A percentile compares a stretch with the other conserved stretches of the same genome.
Evolutionary conservation across 441 rosid genomes (phyloP).

Genomic region (Erodium chrysanthum): DNA sequence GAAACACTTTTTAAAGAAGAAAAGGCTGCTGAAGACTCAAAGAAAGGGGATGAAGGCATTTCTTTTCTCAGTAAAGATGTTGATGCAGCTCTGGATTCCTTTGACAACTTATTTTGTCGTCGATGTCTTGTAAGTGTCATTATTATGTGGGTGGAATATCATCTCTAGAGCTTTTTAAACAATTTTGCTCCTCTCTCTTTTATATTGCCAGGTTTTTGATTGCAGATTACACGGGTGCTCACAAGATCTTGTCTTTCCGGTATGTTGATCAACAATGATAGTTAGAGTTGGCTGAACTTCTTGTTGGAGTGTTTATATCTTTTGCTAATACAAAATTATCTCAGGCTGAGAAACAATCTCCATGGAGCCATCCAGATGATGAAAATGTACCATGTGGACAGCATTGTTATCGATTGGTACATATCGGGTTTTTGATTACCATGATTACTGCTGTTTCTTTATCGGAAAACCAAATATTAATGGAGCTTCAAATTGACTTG

Average conservation of each 20-base stretch:
- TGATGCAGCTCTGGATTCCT: constrained; percentile 96
- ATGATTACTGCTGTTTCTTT: constrained; percentile 12
- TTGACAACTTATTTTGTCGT: constrained; percentile 92
- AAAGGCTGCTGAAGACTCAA: constrained; percentile 34
- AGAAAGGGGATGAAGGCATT: constrained; percentile 36
- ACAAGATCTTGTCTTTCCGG: constrained; percentile 92
- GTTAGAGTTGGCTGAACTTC: constrained; percentile 11
- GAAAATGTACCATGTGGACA: constrained; percentile 67
- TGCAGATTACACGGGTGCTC: constrained; percentile 98
- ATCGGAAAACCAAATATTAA: constrained; percentile 13
- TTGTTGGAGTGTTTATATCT: constrained; percentile 18
- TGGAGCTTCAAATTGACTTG: constrained; percentile 18
- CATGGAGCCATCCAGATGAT: constrained; percentile 51
- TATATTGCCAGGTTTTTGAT: constrained; percentile 69
- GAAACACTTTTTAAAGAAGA: constrained; percentile 59
- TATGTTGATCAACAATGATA: constrained; percentile 35
- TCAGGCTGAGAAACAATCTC: constrained; percentile 78
- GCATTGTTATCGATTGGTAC: constrained; percentile 65
- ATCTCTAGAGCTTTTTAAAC: constrained; percentile 3
- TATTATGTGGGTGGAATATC: not conserved
- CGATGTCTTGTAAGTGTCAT: constrained; percentile 71
- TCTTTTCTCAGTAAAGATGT: constrained; percentile 73
- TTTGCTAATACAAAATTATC: constrained; percentile 16
- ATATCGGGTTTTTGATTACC: constrained; percentile 12
- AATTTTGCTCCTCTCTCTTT: constrained; percentile 14